Conservation (phyloP, 257 asterid species). For the Linderniella brevidens region DNA sequence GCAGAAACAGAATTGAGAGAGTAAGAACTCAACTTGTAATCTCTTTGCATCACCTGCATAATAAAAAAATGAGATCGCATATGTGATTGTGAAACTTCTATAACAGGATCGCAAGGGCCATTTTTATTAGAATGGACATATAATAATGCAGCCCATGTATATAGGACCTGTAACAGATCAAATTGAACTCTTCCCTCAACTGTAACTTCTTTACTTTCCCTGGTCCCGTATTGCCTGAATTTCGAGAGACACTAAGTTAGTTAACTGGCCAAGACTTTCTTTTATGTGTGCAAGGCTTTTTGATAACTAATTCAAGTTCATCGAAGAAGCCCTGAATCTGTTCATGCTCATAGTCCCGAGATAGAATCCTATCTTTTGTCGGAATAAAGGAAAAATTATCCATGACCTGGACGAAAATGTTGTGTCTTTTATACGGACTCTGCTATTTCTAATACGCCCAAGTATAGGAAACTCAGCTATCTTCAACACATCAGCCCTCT, state of each 20-base stretch:
- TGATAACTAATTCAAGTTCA: too few relatives aligned
- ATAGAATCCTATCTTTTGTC: too few relatives aligned
- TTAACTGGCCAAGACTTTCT: constrained; percentile 11
- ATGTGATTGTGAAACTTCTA: constrained; percentile 7
- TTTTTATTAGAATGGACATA: constrained; percentile 8
- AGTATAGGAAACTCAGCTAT: constrained; percentile 82
- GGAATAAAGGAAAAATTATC: constrained; percentile 9
- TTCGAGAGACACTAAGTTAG: constrained; percentile 16
- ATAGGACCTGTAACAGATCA: constrained; percentile 80
- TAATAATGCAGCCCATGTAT: constrained; percentile 7
- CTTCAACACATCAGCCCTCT: constrained; percentile 87
- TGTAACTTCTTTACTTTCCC: constrained; percentile 93
- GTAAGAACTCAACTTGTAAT: constrained; percentile 84
- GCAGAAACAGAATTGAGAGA: constrained; percentile 94
- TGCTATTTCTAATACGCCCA: constrained; percentile 86
- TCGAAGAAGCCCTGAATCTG: too few relatives aligned
- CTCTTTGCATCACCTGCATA: constrained; percentile 81
- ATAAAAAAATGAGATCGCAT: constrained; percentile 9
- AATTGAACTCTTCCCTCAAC: constrained; percentile 95
- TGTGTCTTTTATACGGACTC: constrained; percentile 76
- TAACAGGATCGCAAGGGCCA: constrained; percentile 8
- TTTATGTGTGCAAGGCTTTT: neutral
- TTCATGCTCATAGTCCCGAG: too few relatives aligned
- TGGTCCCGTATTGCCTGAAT: constrained; percentile 84
- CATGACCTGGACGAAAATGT: constrained; percentile 82